Percentiles rank a stretch among this genome's conserved stretches.
These are phyloP conservation scores for Fragaria iinumae DNA, from an alignment of 306 rosid species.

Conservation along the genomic window DNA sequence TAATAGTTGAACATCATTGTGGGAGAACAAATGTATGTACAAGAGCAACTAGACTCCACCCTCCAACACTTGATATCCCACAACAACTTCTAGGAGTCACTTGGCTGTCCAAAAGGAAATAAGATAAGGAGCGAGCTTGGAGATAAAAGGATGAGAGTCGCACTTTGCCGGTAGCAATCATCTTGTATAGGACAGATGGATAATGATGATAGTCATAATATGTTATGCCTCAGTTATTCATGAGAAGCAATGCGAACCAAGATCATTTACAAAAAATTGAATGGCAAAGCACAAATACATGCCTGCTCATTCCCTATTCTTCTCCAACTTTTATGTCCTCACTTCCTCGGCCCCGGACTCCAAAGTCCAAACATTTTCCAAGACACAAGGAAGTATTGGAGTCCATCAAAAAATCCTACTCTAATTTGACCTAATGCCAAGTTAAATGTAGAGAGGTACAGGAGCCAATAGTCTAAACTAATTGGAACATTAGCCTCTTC, in stretches of 20 bases:
- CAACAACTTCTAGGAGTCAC: background rate
- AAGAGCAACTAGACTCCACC: background rate
- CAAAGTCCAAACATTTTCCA: slow-evolving; percentile 1
- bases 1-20: background rate
- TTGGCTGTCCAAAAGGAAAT: background rate
- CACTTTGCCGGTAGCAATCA: background rate
- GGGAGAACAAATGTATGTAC: background rate
- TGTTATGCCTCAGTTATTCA: background rate
- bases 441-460: background rate
- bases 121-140: background rate
- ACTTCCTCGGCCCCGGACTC: background rate
- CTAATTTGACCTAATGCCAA: slow-evolving; percentile 12
- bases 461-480: slow-evolving; percentile 6
- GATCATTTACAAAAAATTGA: slow-evolving; percentile 30
- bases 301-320: slow-evolving; percentile 23
- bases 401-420: background rate
- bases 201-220: background rate
- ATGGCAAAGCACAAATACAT: slow-evolving; percentile 26
- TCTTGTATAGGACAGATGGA: background rate
- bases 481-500: slow-evolving; percentile 1
- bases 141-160: background rate
- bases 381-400: background rate
- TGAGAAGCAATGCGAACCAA: slow-evolving; percentile 6
- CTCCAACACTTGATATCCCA: background rate
- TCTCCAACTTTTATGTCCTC: slow-evolving; percentile 16